These are phyloP conservation scores for Globisporangium spinosum DNA, from an alignment of 352 stramenopile species.

Conservation along the genomic window DNA sequence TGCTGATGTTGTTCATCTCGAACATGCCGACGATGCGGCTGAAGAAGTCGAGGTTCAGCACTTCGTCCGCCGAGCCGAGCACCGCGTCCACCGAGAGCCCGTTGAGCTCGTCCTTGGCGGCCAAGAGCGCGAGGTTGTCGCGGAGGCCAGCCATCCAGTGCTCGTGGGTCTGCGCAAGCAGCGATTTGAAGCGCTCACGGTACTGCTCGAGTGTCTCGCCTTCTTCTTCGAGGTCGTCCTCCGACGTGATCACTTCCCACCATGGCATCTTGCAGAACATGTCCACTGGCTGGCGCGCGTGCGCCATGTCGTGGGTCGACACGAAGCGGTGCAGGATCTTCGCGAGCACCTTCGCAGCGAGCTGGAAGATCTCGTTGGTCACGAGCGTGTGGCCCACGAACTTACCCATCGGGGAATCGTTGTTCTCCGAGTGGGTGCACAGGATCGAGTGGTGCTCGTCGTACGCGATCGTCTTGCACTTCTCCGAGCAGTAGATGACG, in stretches of 20 bases:
- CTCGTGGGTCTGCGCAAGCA: conserved; percentile 58
- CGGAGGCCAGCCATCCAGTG: conserved; percentile 47
- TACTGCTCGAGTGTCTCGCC: conserved; percentile 70
- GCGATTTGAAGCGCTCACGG: conserved; percentile 51
- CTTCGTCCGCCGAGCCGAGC: conserved; percentile 38
- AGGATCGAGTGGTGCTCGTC: conserved; percentile 77
- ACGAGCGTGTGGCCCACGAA: conserved; percentile 77
- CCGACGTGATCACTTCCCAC: conserved; percentile 86
- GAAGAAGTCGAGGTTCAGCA: conserved; percentile 83
- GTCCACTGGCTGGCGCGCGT: conserved; percentile 59
- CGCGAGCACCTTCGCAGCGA: conserved; percentile 86
- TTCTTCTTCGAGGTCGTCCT: conserved; percentile 56
- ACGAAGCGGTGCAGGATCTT: conserved; percentile 65
- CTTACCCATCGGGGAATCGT: conserved; percentile 67
- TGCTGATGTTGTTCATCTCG: conserved; percentile 96
- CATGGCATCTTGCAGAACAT: conserved; percentile 90
- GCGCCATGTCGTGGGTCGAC: conserved; percentile 44
- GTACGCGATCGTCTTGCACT: conserved; percentile 66
- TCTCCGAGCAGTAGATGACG: conserved; percentile 81
- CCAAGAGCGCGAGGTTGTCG: conserved; percentile 47
- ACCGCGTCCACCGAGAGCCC: conserved; percentile 53
- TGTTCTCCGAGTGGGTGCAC: conserved; percentile 48
- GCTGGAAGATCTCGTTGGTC: conserved; percentile 93
- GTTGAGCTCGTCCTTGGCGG: conserved; percentile 49
- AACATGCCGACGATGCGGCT: conserved; percentile 92